Base-by-base conservation (phyloP, 441 rosid species). In the Euphorbia schlechtendalii region DNA sequence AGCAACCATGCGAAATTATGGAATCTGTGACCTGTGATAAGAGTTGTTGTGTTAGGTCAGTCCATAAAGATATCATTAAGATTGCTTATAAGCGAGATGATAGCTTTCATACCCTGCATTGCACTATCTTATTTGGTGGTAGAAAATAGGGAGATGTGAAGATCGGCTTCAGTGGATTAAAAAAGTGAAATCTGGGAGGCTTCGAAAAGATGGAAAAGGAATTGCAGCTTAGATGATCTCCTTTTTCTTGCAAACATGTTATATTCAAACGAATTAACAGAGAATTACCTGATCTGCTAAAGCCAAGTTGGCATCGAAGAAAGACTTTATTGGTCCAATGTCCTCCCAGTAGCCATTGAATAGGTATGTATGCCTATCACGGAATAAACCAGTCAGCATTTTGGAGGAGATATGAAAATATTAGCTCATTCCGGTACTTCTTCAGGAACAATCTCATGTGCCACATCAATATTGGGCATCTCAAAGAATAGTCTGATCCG, bases 331-430 rank as follows among this genome's bases (percentile, higher is more conserved):
- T 3, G 93, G 86, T 63, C 96, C 97, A 4, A 90, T 86, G 65
- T 90, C 97, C 74, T 88, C 93, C 97, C 91, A 90, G 71, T 88
- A 90, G 64, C 79, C 93, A 20, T 81, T 77, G 59, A 81, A 88
- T n/a, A 86, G 72, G n/a, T n/a, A n/a, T n/a, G 79, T 85, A 85
- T 53, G 96, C 93, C 93, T 90, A 78, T 53, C 65, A 75, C 51
- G 58, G 51, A 58, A 59, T 21, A 11, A 64, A 52, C n/a, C 56
- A 61, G 41, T 62, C 45, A 61, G 61, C 53, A 49, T 30, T 48
- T 71, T 62, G 12, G n/a, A n/a, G n/a, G n/a, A n/a, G n/a, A n/a
- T n/a, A n/a, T n/a, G n/a, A n/a, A n/a, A n/a, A n/a, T n/a, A 64
- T n/a, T 30, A 61, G 69, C 24, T 62, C 41, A 18, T 17, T 2